Evolutionary conservation across 257 asterid species (phyloP).

Genomic region (Solanum habrochaites): DNA sequence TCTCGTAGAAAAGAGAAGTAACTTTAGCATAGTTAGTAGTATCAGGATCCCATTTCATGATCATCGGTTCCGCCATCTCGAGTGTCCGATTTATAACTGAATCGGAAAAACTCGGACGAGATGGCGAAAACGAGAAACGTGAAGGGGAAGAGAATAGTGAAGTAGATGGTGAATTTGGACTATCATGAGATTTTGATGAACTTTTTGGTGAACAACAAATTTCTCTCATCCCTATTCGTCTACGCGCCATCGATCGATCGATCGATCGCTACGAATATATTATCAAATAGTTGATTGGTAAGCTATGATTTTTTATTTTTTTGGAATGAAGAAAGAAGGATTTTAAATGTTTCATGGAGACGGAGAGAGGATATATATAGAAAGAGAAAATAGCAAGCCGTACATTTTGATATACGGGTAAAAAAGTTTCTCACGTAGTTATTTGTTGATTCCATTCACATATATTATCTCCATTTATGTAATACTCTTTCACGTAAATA

Average conservation of each 20-base stretch:
- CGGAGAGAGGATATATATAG: background rate
- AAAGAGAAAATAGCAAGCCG: background rate
- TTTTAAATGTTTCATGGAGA: background rate
- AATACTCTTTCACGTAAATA: accelerated
- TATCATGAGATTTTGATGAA: background rate
- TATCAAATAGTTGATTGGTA: background rate
- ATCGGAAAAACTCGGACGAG: conserved; percentile 47
- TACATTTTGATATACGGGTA: background rate
- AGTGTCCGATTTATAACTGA: conserved; percentile 64
- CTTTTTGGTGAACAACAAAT: conserved; percentile 28
- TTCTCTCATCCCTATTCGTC: conserved; percentile 49
- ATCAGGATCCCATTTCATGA: conserved; percentile 60
- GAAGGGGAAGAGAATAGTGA: conserved; percentile 20
- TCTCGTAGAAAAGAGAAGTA: conserved; percentile 67
- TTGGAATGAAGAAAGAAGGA: background rate
- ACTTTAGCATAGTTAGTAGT: conserved; percentile 35
- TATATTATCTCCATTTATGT: background rate
- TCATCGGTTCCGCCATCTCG: conserved; percentile 44
- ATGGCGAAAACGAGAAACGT: conserved; percentile 30
- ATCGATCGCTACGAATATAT: background rate
- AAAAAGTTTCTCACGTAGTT: background rate
- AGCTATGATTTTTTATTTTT: background rate
- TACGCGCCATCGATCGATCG: conserved; percentile 14
- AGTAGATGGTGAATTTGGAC: background rate
- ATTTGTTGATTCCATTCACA: background rate